Conservation (phyloP, 352 stramenopile genomes). For the Globisporangium middletonii region DNA sequence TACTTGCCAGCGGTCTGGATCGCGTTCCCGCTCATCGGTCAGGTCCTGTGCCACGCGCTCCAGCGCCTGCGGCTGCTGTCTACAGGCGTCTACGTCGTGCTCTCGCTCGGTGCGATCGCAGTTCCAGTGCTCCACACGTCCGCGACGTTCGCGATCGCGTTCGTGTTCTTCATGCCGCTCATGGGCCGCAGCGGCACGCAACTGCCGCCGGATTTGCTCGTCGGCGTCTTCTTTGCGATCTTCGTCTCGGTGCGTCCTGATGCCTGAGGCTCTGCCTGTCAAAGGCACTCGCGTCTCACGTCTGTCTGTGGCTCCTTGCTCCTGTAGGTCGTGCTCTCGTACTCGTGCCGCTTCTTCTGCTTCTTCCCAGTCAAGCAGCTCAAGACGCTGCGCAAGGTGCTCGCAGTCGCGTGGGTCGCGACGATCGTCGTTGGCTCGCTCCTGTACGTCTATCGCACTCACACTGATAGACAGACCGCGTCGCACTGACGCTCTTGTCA, state of each 20-base stretch:
- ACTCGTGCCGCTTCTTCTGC: constrained; percentile 66
- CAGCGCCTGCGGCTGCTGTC: constrained; percentile 33
- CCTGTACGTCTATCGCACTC: constrained; percentile 23
- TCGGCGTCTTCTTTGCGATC: constrained; percentile 40
- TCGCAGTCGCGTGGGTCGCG: constrained; percentile 29
- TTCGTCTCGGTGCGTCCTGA: constrained; percentile 37
- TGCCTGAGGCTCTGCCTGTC: background rate
- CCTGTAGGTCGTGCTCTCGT: constrained; percentile 39
- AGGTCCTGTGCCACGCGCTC: constrained; percentile 33
- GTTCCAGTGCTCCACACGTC: constrained; percentile 60
- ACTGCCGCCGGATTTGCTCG: constrained; percentile 46
- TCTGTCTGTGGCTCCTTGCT: background rate
- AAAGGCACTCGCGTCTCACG: background rate
- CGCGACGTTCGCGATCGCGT: constrained; percentile 42
- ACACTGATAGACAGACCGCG: background rate
- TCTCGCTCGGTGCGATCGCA: constrained; percentile 40
- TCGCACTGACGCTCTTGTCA: background rate
- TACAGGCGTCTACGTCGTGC: constrained; percentile 33
- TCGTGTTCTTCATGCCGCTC: constrained; percentile 75
- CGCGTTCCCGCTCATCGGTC: constrained; percentile 49
- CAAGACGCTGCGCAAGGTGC: constrained; percentile 26
- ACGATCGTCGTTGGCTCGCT: constrained; percentile 42
- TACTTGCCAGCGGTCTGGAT: constrained; percentile 63
- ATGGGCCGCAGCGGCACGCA: constrained; percentile 54
- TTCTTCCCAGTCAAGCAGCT: constrained; percentile 48